Conservation (phyloP, 2,329 filamentous ascomycete genomes). For the Teratosphaeria zuluensis region DNA sequence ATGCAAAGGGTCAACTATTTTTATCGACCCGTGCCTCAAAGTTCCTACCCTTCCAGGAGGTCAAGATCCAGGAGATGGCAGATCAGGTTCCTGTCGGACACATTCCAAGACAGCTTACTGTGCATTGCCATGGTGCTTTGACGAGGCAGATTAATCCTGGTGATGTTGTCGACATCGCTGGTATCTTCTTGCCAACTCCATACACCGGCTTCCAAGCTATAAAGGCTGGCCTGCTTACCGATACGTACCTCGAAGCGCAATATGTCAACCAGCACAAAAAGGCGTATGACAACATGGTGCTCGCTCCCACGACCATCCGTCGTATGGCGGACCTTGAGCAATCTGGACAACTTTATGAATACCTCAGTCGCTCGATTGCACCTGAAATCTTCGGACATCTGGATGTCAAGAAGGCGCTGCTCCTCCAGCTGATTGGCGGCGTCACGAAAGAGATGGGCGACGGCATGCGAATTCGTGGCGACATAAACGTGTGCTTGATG, state of each 20-base stretch:
- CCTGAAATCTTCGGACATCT: constrained; percentile 95
- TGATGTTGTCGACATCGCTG: constrained; percentile 86
- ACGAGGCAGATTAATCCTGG: constrained; percentile 85
- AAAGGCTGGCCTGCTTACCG: constrained; percentile 87
- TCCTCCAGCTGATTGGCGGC: constrained; percentile 91
- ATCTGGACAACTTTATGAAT: constrained; percentile 89
- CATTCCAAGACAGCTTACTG: constrained; percentile 82
- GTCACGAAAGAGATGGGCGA: constrained; percentile 95
- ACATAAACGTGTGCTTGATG: constrained; percentile 98
- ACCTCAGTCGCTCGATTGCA: constrained; percentile 88
- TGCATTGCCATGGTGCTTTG: constrained; percentile 79
- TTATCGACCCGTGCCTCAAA: constrained; percentile 94
- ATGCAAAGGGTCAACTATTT: constrained; percentile 86
- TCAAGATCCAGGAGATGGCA: constrained; percentile 98
- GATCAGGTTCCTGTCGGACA: constrained; percentile 97
- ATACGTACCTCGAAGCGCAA: constrained; percentile 94
- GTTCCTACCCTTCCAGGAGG: constrained; percentile 93
- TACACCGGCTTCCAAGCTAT: constrained; percentile 99
- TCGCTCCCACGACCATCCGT: constrained; percentile 69
- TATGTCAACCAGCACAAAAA: constrained; percentile 94
- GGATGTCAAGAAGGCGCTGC: constrained; percentile 94
- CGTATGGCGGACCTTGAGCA: constrained; percentile 79
- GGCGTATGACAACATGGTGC: constrained; percentile 83
- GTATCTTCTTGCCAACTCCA: constrained; percentile 91
- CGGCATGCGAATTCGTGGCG: constrained; percentile 96